These are phyloP conservation scores for Flaveria bidentis DNA, from an alignment of 129 eudicot genomes.

Conservation along the genomic window DNA sequence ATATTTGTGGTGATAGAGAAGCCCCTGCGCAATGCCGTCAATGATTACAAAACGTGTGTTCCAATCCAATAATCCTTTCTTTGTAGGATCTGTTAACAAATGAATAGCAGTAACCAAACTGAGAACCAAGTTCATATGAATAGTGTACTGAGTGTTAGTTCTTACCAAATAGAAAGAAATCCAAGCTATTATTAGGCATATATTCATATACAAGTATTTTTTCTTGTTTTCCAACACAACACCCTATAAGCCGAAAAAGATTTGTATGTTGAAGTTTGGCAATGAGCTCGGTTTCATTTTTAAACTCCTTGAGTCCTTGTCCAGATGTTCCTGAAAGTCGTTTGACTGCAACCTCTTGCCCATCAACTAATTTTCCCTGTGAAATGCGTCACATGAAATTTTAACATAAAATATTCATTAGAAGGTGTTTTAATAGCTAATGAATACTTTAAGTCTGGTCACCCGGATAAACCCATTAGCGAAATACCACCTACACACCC, in stretches of 20 bases:
- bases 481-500: too few relatives aligned
- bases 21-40: conserved; percentile 55
- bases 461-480: too few relatives aligned
- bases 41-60: conserved; percentile 35
- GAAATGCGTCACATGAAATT: neutral
- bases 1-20: conserved; percentile 52
- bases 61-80: conserved; percentile 39
- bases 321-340: conserved; percentile 32
- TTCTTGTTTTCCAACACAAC: conserved; percentile 33
- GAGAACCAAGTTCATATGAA: neutral
- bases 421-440: too few relatives aligned
- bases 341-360: conserved; percentile 39
- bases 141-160: neutral
- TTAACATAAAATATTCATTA: neutral
- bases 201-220: conserved; percentile 41
- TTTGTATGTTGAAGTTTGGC: conserved; percentile 40
- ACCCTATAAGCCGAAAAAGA: conserved; percentile 35
- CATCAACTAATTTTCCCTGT: conserved; percentile 32
- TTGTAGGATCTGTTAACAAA: conserved; percentile 26
- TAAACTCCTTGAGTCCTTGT: conserved; percentile 37
- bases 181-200: conserved; percentile 42
- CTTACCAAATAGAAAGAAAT: conserved; percentile 40
- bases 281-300: conserved; percentile 32
- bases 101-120: neutral
- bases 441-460: too few relatives aligned